Evolutionary conservation across 768 basidiomycete species (phyloP), one percentile per base, ranked within the genome.

Genomic region (Trametes sanguinea): DNA sequence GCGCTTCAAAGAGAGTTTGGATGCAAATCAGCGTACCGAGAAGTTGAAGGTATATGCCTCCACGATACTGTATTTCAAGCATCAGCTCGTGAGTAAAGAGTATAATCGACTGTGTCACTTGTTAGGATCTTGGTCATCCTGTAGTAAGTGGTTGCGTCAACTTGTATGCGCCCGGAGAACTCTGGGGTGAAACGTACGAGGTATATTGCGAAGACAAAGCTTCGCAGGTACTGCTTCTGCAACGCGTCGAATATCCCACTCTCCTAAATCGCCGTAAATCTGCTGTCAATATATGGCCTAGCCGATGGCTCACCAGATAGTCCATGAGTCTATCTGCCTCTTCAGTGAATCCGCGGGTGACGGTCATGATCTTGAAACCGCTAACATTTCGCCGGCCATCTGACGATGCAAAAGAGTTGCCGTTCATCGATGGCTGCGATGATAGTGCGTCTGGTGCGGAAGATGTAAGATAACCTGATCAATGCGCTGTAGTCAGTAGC

Each of bases 21-120:
- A 27, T 6, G 13, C 10, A 50, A 50, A 37, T 39, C 39, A 30
- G 59, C 76, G 63, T 66, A 89, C 90, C 66, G 86, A 82, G 68
- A 94, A 92, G 69, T 92, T 90, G 76, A 94, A 94, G 0, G 90
- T 93, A 69, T 93, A 94, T 13, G 93, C 88, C 72, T 94, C 92
- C 27, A 94, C 81, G 58, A 94, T 89, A 74, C 92, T 94, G 65
- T 4, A 32, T 4, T 6, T 7, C 48, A 50, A 13, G 56, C 13
- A 4, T 14, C 8, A 2, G 9, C 2, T 0, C 3, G 6, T 44
- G 14, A 14, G n/a, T 46, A 22, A 37, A 1, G 8, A 39, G 50
- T 62, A 35, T 54, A 30, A 71, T 76, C 74, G 74, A 76, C 73
- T 62, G 57, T 70, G 76, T 60, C 76, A 89, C 90, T 95, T 94